Conservation (phyloP, 2,329 filamentous ascomycete genomes). For the Teratosphaeriaceae sp. region DNA sequence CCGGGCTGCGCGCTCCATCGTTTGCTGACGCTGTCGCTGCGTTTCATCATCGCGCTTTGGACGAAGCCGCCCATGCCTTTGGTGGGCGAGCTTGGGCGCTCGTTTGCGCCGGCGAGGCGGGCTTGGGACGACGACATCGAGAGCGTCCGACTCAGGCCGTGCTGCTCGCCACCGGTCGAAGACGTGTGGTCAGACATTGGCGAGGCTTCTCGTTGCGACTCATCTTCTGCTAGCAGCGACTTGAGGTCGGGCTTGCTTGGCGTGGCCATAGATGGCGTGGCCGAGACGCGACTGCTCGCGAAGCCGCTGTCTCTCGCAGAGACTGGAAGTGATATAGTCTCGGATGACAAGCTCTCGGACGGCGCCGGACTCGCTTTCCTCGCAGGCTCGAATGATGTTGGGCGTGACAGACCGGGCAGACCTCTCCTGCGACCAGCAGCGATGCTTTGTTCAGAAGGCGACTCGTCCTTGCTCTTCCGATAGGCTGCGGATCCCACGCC, state of each 20-base stretch:
- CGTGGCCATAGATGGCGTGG: conserved; percentile 18
- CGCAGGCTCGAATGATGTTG: conserved; percentile 37
- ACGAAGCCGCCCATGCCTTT: conserved; percentile 97
- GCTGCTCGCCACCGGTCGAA: conserved; percentile 36
- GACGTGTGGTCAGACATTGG: conserved; percentile 21
- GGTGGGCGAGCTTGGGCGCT: conserved; percentile 69
- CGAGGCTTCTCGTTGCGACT: conserved; percentile 21
- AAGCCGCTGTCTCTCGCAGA: conserved; percentile 32
- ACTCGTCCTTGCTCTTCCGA: conserved; percentile 64
- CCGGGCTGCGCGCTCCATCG: conserved; percentile 82
- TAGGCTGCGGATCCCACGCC: conserved; percentile 69
- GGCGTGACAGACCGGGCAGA: conserved; percentile 51
- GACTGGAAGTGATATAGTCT: conserved; percentile 43
- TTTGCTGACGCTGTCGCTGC: conserved; percentile 90
- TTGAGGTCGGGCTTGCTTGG: conserved; percentile 25
- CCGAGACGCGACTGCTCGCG: conserved; percentile 20
- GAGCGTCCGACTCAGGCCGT: conserved; percentile 39
- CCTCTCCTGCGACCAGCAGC: conserved; percentile 36
- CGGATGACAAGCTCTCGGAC: conserved; percentile 42
- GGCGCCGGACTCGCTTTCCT: conserved; percentile 34
- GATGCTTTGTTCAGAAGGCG: conserved; percentile 37
- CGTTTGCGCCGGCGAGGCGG: conserved; percentile 42
- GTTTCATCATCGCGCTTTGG: conserved; percentile 97
- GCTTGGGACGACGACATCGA: conserved; percentile 59
- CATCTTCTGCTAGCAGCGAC: conserved; percentile 23